Conservation (phyloP, 768 basidiomycete genomes). For the Phylloporus sp. region DNA sequence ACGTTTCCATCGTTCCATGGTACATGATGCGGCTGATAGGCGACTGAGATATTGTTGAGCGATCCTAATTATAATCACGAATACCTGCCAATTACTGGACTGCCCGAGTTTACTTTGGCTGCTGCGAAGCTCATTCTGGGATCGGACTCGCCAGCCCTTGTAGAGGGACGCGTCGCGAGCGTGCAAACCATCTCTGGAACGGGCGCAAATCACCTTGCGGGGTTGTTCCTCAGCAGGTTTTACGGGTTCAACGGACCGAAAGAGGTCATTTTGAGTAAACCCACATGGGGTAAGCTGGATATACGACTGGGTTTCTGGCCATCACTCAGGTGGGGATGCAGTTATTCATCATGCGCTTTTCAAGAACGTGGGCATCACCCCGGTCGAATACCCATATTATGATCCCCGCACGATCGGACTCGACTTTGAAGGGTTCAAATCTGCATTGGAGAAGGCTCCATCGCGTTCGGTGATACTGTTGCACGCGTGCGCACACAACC, state of each 20-base stretch:
- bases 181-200: constrained; percentile 96
- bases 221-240: constrained; percentile 76
- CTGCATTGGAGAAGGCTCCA: constrained; percentile 57
- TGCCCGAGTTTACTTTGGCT: constrained; percentile 73
- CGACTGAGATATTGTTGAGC: constrained; percentile 61
- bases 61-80: constrained; percentile 81
- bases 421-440: constrained; percentile 67
- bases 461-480: constrained; percentile 80
- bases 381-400: constrained; percentile 90
- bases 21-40: constrained; percentile 42
- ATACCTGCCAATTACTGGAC: constrained; percentile 87
- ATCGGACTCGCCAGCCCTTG: constrained; percentile 60
- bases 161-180: constrained; percentile 66
- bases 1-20: neutral
- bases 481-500: constrained; percentile 95
- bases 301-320: neutral
- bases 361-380: constrained; percentile 83
- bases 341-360: constrained; percentile 90
- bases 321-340: constrained; percentile 25
- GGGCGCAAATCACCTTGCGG: constrained; percentile 92
- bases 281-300: constrained; percentile 79
- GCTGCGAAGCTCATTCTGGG: constrained; percentile 85
- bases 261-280: constrained; percentile 80
- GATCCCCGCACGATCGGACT: constrained; percentile 85
- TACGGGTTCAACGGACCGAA: constrained; percentile 66